Base-by-base conservation (phyloP, 495 filamentous ascomycete genomes). In the Friedmanniomyces simplex region DNA sequence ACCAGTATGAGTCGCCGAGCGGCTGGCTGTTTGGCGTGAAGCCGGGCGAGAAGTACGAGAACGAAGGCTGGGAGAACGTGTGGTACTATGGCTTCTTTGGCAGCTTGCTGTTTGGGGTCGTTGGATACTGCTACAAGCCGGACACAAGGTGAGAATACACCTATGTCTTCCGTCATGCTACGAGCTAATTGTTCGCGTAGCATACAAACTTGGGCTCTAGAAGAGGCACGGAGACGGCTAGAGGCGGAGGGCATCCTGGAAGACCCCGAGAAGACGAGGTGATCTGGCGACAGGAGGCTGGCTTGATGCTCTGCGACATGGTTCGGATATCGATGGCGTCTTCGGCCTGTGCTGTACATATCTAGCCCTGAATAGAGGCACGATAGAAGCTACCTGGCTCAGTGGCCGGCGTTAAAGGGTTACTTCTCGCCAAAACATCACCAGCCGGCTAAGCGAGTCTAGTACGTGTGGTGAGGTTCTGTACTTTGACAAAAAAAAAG, bases 121-220 rank as follows among this genome's bases (percentile, higher is more conserved):
- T 97, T 34, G 89, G 82, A 63, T 95, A 96, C 78, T 87, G 88
- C 51, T 97, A 89, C 68, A 98, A 98, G 82, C 93, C 93, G 24
- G 93, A 98, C 78, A 97, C 91, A 50, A 94, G 88, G 93, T 98
- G 78, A 73, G 91, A 88, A 69, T 47, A 8, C n/a, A 59, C 32
- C 22, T 52, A 6, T 16, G 6, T n/a, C n/a, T 28, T 8, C 12
- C 8, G 25, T 45, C 14, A 59, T 39, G 12, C 1, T 26, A 26
- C 20, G 37, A 24, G 34, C 63, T 70, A 50, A 63, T 56, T 16
- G 52, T 39, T 61, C 20, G 20, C 42, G 58, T 59, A 98, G 94
- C 66, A 97, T 99, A 83, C 91, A 97, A 78, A 96, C 91, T 50
- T 99, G 93, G 93, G 93, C 93, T 30, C 78, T 99, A 46, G 93